Evolutionary conservation across 2,329 filamentous ascomycete genomes (phyloP).

Genomic region (Aspergillus jensenii): DNA sequence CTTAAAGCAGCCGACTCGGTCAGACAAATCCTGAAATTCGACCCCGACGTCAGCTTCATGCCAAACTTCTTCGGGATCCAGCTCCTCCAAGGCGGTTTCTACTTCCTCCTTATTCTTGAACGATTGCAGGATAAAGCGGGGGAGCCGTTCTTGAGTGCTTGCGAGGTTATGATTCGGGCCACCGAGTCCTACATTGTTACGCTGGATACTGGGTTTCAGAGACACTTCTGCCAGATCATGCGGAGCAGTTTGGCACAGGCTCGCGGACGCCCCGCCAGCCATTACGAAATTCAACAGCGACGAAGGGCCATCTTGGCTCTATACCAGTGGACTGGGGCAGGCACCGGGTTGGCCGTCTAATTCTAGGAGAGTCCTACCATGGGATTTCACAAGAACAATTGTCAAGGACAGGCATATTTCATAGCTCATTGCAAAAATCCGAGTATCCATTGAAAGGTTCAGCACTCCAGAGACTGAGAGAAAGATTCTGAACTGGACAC

Average conservation of each 20-base stretch:
- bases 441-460: background rate
- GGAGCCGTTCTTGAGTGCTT: constrained; percentile 81
- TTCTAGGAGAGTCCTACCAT: background rate
- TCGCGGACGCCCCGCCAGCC: constrained; percentile 78
- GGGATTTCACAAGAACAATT: background rate
- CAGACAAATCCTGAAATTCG: constrained; percentile 80
- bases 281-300: constrained; percentile 79
- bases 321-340: constrained; percentile 89
- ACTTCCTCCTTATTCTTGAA: constrained; percentile 83
- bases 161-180: constrained; percentile 86
- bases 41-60: constrained; percentile 92
- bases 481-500: background rate
- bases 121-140: constrained; percentile 85
- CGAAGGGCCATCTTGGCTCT: constrained; percentile 78
- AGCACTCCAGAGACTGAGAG: background rate
- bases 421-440: background rate
- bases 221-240: constrained; percentile 95
- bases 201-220: constrained; percentile 89
- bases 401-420: background rate
- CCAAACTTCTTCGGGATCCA: constrained; percentile 97
- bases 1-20: constrained; percentile 87
- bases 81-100: constrained; percentile 82
- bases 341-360: constrained; percentile 70
- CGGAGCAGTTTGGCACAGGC: constrained; percentile 88
- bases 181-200: constrained; percentile 95